Conservation (phyloP, 148 eudicot species). For the Vaccinium vitisidaea region DNA sequence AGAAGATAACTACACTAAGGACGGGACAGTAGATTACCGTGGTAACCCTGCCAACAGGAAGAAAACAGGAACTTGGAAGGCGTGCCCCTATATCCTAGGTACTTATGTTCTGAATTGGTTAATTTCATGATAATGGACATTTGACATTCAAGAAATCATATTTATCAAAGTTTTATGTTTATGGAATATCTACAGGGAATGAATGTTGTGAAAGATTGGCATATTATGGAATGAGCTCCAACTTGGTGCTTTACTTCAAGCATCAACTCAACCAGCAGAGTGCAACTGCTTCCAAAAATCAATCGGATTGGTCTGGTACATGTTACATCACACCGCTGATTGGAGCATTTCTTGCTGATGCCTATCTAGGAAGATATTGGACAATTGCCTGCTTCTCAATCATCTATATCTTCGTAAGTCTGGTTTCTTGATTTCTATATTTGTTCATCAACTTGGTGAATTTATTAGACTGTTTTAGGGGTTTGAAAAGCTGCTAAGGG, state of each 20-base stretch:
- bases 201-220: constrained; percentile 33
- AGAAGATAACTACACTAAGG: constrained; percentile 24
- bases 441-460: not conserved
- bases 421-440: not conserved
- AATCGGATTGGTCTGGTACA: constrained; percentile 29
- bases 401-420: constrained; percentile 31
- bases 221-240: constrained; percentile 36
- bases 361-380: constrained; percentile 35
- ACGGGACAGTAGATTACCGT: constrained; percentile 29
- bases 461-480: not conserved
- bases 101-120: not conserved
- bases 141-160: not conserved
- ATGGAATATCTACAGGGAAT: constrained; percentile 11
- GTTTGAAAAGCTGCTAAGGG: not conserved
- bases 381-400: constrained; percentile 32
- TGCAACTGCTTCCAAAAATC: constrained; percentile 25
- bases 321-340: constrained; percentile 28
- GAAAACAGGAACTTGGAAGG: constrained; percentile 37
- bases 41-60: constrained; percentile 27
- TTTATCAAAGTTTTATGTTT: not conserved
- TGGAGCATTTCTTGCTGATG: constrained; percentile 33
- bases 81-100: constrained; percentile 34
- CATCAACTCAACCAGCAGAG: constrained; percentile 24
- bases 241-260: constrained; percentile 24
- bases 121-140: not conserved